These are phyloP conservation scores for Ceratobasidium sp. DNA, from an alignment of 1,284 basidiomycete species.

Conservation along the genomic window DNA sequence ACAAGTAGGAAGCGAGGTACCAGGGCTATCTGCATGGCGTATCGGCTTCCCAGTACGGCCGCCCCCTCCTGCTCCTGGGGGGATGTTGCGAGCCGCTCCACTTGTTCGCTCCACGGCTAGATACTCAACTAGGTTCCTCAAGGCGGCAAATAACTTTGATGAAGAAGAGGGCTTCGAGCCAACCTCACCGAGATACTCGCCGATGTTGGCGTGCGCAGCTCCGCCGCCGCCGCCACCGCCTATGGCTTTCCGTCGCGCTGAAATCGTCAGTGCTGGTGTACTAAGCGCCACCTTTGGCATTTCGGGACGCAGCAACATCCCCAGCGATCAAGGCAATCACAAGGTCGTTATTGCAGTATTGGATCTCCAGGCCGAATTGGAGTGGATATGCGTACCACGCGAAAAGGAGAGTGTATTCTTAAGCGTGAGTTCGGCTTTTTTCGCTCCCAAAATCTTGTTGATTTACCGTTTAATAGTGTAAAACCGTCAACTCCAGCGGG, in stretches of 20 bases:
- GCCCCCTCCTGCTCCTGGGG: neutral
- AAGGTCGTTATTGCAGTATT: constrained; percentile 67
- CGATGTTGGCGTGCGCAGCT: too few species aligned
- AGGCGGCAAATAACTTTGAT: neutral
- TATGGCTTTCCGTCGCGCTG: neutral
- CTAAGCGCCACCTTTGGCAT: constrained; percentile 47
- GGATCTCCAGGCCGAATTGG: constrained; percentile 56
- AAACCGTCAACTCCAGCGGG: constrained; percentile 49
- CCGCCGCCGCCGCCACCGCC: too few species aligned
- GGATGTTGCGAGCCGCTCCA: neutral
- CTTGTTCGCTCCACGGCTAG: neutral
- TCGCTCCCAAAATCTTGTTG: neutral
- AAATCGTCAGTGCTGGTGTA: constrained; percentile 12
- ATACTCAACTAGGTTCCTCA: neutral
- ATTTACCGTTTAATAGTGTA: constrained; percentile 31
- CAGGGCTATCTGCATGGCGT: constrained; percentile 46
- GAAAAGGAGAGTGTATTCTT: constrained; percentile 48
- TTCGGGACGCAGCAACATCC: constrained; percentile 45
- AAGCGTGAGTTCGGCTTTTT: constrained; percentile 32
- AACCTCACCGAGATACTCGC: too few species aligned
- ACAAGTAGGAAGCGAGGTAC: constrained; percentile 49
- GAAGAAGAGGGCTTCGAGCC: constrained; percentile 13
- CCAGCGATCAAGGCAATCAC: constrained; percentile 57
- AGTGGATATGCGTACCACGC: constrained; percentile 48
- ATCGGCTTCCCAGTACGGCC: constrained; percentile 43